Percentiles rank a stretch among this genome's conserved stretches.
Evolutionary conservation across 2,329 filamentous ascomycete genomes (phyloP).

Genomic region (Coniochaeta sp.): DNA sequence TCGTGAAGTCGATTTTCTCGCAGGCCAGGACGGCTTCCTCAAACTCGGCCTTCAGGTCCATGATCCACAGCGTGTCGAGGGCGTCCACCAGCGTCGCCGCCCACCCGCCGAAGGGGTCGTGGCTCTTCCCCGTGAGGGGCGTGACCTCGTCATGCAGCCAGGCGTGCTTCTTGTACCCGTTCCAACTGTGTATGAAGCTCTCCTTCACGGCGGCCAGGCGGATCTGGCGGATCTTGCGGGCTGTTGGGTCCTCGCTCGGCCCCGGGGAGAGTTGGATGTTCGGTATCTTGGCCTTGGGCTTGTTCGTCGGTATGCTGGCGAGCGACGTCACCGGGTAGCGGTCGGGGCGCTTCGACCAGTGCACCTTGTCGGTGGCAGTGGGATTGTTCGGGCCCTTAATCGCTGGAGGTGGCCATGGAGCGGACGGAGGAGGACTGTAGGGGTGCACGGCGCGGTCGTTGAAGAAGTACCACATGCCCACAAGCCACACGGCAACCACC

Average conservation of each 20-base stretch:
- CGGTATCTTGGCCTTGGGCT: conserved; percentile 44
- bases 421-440: background rate
- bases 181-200: conserved; percentile 49
- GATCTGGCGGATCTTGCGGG: conserved; percentile 26
- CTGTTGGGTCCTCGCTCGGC: conserved; percentile 37
- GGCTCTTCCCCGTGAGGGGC: conserved; percentile 42
- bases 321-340: conserved; percentile 25
- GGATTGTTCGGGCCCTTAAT: conserved; percentile 3
- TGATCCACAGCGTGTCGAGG: conserved; percentile 64
- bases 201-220: conserved; percentile 38
- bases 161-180: conserved; percentile 51
- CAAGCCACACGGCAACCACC: conserved; percentile 6
- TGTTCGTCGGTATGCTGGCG: conserved; percentile 27
- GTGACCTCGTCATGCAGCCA: conserved; percentile 57
- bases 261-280: conserved; percentile 48
- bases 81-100: conserved; percentile 57
- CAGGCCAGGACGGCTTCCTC: conserved; percentile 51
- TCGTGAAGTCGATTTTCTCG: conserved; percentile 52
- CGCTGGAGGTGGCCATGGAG: background rate
- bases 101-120: conserved; percentile 57
- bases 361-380: background rate
- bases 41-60: conserved; percentile 59
- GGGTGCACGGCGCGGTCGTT: background rate
- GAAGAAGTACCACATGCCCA: conserved; percentile 7
- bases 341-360: conserved; percentile 26